Evolutionary conservation across 73 alveolate species (phyloP), one percentile per base, ranked within the genome.

Genomic region (Symbiodinium natans): DNA sequence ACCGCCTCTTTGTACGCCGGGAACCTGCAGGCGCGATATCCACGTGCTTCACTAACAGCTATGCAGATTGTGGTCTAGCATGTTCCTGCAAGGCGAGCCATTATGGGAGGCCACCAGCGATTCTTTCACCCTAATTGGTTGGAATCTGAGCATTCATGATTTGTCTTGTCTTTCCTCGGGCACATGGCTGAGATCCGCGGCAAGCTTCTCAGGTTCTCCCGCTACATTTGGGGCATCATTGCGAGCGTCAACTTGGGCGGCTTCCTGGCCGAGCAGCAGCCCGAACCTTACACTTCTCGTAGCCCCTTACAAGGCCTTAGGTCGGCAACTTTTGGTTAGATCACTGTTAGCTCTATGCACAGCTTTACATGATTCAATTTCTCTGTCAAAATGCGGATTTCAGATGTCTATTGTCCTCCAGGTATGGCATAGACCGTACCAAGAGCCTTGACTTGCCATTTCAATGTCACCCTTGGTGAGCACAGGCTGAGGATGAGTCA

Each of bases 241-340:
- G 95, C 95, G 34, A 56, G 73, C 40, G 71, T 88, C 63, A 88
- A 88, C 95, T 56, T 88, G 21, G 95, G 73, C 31, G 95, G 95
- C 71, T 88, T 88, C 86, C 48, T 88, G 68, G 95, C 95, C 34
- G 95, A 88, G 38, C 95, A 88, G 95, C 95, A 88, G 95, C 59
- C 46, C 10, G 74, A 17, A 34, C 41, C 95, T 68, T 43, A 63
- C n/a, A n/a, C n/a, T n/a, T n/a, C n/a, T n/a, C n/a, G n/a, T n/a
- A n/a, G n/a, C n/a, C n/a, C n/a, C n/a, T n/a, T n/a, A n/a, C n/a
- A n/a, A n/a, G n/a, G n/a, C n/a, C n/a, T n/a, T n/a, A n/a, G n/a
- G n/a, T n/a, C n/a, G n/a, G n/a, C n/a, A n/a, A n/a, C n/a, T n/a
- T n/a, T n/a, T n/a, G n/a, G n/a, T n/a, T n/a, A n/a, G n/a, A n/a